Evolutionary conservation across 495 filamentous ascomycete genomes (phyloP).

Genomic region (Saxophila tyrrhenica): DNA sequence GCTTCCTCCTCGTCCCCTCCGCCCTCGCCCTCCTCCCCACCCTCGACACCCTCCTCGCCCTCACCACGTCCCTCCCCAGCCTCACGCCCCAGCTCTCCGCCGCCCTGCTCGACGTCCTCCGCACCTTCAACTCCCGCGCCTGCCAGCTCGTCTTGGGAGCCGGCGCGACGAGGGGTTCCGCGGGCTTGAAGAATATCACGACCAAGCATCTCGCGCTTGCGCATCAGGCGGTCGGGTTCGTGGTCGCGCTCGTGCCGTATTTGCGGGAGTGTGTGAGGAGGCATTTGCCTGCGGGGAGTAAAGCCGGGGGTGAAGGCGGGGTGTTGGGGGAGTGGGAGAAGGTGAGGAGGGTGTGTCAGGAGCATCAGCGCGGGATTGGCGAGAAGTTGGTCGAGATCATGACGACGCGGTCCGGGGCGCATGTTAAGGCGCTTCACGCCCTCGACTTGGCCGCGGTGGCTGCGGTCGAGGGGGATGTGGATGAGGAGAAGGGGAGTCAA

Average conservation of each 20-base stretch:
- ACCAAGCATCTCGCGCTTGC: slow-evolving; percentile 91
- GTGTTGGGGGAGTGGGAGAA: slow-evolving; percentile 88
- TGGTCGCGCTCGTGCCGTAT: slow-evolving; percentile 78
- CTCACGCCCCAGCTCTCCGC: slow-evolving; percentile 75
- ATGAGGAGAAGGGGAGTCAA: slow-evolving; percentile 29
- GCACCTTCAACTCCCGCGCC: slow-evolving; percentile 87
- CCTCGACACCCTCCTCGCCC: slow-evolving; percentile 68
- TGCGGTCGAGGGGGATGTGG: slow-evolving; percentile 14
- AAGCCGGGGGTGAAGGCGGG: background rate
- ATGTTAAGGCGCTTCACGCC: slow-evolving; percentile 63
- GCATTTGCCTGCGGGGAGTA: slow-evolving; percentile 39
- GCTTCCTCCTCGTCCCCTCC: slow-evolving; percentile 75
- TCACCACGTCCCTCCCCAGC: slow-evolving; percentile 73
- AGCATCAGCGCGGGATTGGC: slow-evolving; percentile 87
- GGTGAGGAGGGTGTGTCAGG: slow-evolving; percentile 74
- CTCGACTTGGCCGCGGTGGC: slow-evolving; percentile 54
- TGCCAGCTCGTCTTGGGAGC: slow-evolving; percentile 91
- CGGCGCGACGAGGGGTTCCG: slow-evolving; percentile 69
- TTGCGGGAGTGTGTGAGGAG: slow-evolving; percentile 82
- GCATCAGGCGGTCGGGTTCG: slow-evolving; percentile 79
- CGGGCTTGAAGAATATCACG: slow-evolving; percentile 90
- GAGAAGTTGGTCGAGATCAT: slow-evolving; percentile 96
- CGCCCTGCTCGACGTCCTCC: slow-evolving; percentile 60
- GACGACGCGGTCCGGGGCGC: slow-evolving; percentile 60
- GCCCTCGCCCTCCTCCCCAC: slow-evolving; percentile 67